These are phyloP conservation scores for Candida arabinofermentans DNA, from an alignment of 805 yeast genomes.

Conservation along the genomic window DNA sequence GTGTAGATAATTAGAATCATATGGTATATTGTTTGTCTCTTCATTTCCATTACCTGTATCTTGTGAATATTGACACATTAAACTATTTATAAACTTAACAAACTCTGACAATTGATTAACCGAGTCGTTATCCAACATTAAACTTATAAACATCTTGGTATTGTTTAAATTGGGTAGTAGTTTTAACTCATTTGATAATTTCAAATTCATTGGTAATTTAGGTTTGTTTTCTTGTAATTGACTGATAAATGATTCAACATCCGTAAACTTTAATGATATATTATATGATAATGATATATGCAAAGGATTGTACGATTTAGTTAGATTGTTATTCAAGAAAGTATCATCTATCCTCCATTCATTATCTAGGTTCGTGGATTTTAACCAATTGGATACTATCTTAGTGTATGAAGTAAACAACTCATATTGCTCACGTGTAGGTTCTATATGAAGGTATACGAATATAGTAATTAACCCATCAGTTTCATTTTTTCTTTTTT, in stretches of 20 bases:
- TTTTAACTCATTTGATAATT: conserved; percentile 3
- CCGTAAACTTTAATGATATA: conserved; percentile 6
- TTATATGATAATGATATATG: conserved; percentile 21
- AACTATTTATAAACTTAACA: conserved; percentile 9
- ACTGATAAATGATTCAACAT: conserved; percentile 1
- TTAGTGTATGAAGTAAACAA: neutral
- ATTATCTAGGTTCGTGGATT: neutral
- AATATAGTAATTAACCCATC: conserved; percentile 4
- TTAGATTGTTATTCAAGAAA: conserved; percentile 10
- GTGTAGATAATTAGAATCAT: conserved; percentile 7
- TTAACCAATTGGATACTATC: neutral
- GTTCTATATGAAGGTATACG: conserved; percentile 6
- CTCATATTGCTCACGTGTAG: conserved; percentile 2
- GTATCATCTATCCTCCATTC: conserved; percentile 4
- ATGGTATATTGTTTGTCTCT: conserved; percentile 4
- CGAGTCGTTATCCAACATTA: conserved; percentile 9
- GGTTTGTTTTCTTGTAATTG: neutral
- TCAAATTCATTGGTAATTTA: conserved; percentile 6
- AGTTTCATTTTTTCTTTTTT: neutral
- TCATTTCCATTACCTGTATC: neutral
- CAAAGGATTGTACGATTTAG: conserved; percentile 8
- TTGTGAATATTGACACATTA: conserved; percentile 3
- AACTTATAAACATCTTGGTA: conserved; percentile 13
- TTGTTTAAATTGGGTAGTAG: conserved; percentile 15
- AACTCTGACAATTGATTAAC: neutral